Evolutionary conservation across 2,329 filamentous ascomycete genomes (phyloP), one percentile per base, ranked within the genome.

Genomic region (Sphaerostilbella broomeana): DNA sequence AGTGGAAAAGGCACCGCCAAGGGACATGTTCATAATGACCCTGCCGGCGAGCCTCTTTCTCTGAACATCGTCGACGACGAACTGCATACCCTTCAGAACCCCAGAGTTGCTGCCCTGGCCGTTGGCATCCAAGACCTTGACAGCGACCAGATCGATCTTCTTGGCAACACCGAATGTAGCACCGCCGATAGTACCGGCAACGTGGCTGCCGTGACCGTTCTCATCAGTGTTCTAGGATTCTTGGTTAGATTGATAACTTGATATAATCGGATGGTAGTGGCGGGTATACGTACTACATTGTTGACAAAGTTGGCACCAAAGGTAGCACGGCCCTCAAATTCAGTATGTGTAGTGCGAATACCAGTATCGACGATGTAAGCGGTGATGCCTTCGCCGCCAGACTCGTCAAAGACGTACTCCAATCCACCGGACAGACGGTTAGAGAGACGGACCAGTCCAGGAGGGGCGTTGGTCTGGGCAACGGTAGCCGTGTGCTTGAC

Each of bases 351-450:
- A 25, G 62, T 61, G 39, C 62, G 62, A 54, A 84, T 75, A 48
- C 80, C 80, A 5, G 79, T 82, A 58, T 84, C 80, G 27, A 84
- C 71, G 17, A 84, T 61, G 55, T 77, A 84, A 19, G 69, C 72
- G 16, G 73, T 79, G 49, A 76, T 72, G n/a, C 71, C 73, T 47
- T 67, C 42, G 21, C 75, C 75, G 16, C 68, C 70, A 10, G 62
- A 64, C 41, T 60, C 59, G 53, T 79, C 73, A 46, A 75, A 79
- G 35, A 70, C 49, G 53, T 64, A 64, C 11, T 51, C 47, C 22
- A 51, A 40, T 19, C 48, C 40, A 27, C 58, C 63, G 13, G 58
- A 45, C 10, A 52, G 35, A 17, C 59, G 48, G 53, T 69, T 62
- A 34, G 75, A 79, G 37, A 79, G 50, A 27, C 75, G 73, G 29